Conservation (phyloP, 306 rosid species). For the Luffa aegyptiaca region DNA sequence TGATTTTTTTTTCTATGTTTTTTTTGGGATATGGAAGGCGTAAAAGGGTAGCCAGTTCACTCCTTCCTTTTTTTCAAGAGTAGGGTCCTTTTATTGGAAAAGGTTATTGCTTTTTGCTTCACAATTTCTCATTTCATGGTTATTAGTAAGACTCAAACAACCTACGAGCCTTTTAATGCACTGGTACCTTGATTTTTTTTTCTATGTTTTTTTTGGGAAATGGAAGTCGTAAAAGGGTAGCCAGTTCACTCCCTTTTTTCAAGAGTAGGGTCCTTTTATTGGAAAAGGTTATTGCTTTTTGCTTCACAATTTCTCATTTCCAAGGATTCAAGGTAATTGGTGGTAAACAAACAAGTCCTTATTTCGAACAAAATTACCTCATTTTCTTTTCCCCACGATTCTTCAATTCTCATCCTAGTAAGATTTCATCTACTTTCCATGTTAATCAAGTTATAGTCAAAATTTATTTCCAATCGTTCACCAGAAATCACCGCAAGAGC, state of each 20-base stretch:
- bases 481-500: constrained; percentile 4
- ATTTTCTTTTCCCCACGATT: not conserved
- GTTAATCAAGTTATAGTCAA: not conserved
- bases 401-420: not conserved
- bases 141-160: not conserved
- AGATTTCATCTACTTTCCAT: not conserved
- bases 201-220: not conserved
- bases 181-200: not conserved
- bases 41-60: not conserved
- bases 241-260: not conserved
- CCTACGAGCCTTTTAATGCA: not conserved
- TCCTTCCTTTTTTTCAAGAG: not conserved
- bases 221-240: not conserved
- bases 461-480: not conserved
- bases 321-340: not conserved
- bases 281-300: not conserved
- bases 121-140: not conserved
- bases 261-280: not conserved
- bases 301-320: not conserved
- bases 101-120: not conserved
- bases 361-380: not conserved
- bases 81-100: not conserved
- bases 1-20: not conserved
- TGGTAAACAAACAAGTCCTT: not conserved
- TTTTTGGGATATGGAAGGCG: not conserved